A percentile compares a stretch with the other conserved stretches of the same genome.
These are phyloP conservation scores for Thymus mandschuricus DNA, from an alignment of 257 asterid genomes.

Conservation along the genomic window DNA sequence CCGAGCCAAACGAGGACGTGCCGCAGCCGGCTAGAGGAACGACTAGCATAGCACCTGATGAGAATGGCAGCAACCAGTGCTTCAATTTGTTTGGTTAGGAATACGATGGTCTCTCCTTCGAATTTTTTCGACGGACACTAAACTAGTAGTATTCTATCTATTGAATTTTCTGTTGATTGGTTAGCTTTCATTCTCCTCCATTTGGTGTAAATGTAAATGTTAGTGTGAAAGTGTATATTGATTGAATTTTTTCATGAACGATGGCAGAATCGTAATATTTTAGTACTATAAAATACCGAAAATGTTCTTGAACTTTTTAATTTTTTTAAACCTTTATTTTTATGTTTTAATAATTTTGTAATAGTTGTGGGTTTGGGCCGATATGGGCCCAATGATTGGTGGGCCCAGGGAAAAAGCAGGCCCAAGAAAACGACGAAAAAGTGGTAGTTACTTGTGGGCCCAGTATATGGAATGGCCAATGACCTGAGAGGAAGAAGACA, in stretches of 20 bases:
- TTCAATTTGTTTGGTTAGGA: conserved; percentile 12
- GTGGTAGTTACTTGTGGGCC: too few species aligned
- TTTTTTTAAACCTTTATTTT: too few species aligned
- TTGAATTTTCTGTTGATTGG: background rate
- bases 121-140: background rate
- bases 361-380: too few species aligned
- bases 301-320: too few species aligned
- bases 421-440: too few species aligned
- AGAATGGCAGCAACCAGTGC: conserved; percentile 19
- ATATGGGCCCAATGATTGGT: too few species aligned
- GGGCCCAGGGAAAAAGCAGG: too few species aligned
- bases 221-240: background rate
- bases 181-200: background rate
- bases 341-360: too few species aligned
- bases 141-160: background rate
- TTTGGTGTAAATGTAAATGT: background rate
- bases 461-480: too few species aligned
- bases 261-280: too few species aligned
- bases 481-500: too few species aligned
- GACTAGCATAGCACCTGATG: conserved; percentile 4
- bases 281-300: too few species aligned
- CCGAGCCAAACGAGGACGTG: background rate
- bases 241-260: background rate
- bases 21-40: background rate
- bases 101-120: background rate